Evolutionary conservation across 1,284 basidiomycete genomes (phyloP).

Genomic region (Austroboletus novae-zelandiae): DNA sequence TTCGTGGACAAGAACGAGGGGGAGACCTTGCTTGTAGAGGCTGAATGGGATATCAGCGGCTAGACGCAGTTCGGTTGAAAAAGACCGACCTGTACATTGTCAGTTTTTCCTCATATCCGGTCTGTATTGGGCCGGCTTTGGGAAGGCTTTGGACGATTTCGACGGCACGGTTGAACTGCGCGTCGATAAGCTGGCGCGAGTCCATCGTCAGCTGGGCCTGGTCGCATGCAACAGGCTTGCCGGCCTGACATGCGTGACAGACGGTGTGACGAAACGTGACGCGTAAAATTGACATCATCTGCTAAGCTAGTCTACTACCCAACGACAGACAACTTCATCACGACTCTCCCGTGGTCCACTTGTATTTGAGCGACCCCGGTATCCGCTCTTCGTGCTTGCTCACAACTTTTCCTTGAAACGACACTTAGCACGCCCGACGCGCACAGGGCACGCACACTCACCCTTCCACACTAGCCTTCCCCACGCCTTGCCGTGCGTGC

Average conservation of each 20-base stretch:
- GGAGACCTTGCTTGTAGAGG: constrained; percentile 87
- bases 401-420: constrained; percentile 34
- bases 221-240: too few species aligned
- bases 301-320: too few species aligned
- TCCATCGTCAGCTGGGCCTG: constrained; percentile 41
- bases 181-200: constrained; percentile 63
- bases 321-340: constrained; percentile 7
- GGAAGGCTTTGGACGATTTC: constrained; percentile 91
- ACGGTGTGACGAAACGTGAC: constrained; percentile 7
- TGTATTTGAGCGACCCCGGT: constrained; percentile 40
- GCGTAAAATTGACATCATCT: too few species aligned
- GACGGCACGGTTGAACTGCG: constrained; percentile 91
- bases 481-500: constrained; percentile 77
- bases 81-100: constrained; percentile 81
- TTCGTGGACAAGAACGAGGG: background rate
- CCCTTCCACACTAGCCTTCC: constrained; percentile 76
- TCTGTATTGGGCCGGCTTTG: constrained; percentile 94
- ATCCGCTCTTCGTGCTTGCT: constrained; percentile 36
- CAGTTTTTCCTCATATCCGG: constrained; percentile 94
- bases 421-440: constrained; percentile 8
- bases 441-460: constrained; percentile 34
- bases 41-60: constrained; percentile 38
- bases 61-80: background rate
- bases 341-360: constrained; percentile 35
- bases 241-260: constrained; percentile 16